Conservation (phyloP, 2,329 filamentous ascomycete genomes). For the Aureobasidium sp. region DNA sequence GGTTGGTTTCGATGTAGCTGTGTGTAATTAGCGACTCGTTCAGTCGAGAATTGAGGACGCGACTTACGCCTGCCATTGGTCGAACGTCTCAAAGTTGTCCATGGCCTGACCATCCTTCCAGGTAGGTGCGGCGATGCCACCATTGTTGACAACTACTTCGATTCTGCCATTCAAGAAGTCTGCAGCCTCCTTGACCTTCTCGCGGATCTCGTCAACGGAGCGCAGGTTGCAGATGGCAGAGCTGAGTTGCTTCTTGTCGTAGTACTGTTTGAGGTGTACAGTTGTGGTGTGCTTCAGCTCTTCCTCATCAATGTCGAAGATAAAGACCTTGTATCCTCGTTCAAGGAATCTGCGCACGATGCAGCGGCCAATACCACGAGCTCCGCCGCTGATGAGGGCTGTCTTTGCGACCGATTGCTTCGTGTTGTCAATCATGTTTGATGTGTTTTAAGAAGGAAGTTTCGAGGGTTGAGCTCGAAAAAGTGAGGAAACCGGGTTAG, state of each 20-base stretch:
- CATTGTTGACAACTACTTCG: constrained; percentile 35
- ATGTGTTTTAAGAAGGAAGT: background rate
- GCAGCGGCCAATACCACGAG: constrained; percentile 27
- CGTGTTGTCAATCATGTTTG: background rate
- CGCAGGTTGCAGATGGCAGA: constrained; percentile 25
- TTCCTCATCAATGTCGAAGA: constrained; percentile 30
- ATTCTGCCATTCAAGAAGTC: constrained; percentile 25
- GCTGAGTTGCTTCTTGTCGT: constrained; percentile 13
- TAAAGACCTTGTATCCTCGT: constrained; percentile 29
- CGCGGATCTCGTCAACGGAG: constrained; percentile 23
- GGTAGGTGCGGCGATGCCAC: constrained; percentile 26
- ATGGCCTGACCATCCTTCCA: constrained; percentile 25
- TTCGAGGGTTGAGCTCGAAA: background rate
- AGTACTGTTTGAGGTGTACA: constrained; percentile 21
- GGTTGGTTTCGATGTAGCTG: constrained; percentile 30
- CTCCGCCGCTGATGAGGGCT: constrained; percentile 24
- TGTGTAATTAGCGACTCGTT: constrained; percentile 10
- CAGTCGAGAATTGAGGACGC: background rate
- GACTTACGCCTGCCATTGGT: constrained; percentile 26
- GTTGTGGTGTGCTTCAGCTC: constrained; percentile 29
- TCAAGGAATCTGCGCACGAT: constrained; percentile 27
- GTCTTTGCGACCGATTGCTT: constrained; percentile 1
- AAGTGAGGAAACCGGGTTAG: background rate
- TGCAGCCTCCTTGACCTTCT: constrained; percentile 23
- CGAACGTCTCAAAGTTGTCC: constrained; percentile 24